phyloP scores from a whole-genome alignment of 805 yeast species.

The Yamadazyma nakazawae region DNA sequence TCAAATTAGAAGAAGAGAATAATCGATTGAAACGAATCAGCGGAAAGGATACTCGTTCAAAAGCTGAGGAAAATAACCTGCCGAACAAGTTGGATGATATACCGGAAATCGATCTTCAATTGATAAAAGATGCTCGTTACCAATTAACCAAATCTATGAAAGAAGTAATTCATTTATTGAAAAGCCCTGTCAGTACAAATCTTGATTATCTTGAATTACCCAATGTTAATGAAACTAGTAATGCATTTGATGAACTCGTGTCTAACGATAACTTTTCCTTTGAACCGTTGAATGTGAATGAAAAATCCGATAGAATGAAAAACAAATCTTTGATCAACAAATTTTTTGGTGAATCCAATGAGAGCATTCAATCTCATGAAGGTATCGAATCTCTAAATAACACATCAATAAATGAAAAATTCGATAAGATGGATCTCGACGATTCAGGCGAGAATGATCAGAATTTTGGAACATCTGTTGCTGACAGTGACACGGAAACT shows the following conservation, averaged over 20 bases:
- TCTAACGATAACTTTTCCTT: slow-evolving; percentile 10
- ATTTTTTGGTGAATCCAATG: slow-evolving; percentile 5
- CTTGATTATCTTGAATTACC: slow-evolving; percentile 15
- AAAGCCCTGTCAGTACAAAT: slow-evolving; percentile 22
- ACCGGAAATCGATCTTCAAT: slow-evolving; percentile 33
- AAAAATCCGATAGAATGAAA: neutral
- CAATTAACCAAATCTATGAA: slow-evolving; percentile 35
- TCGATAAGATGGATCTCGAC: slow-evolving; percentile 4
- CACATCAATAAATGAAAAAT: slow-evolving; percentile 5
- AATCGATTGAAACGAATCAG: slow-evolving; percentile 1
- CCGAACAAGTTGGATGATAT: slow-evolving; percentile 12
- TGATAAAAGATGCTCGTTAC: slow-evolving; percentile 29
- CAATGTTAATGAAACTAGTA: slow-evolving; percentile 11
- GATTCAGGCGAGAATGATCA: neutral
- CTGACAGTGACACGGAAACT: slow-evolving; percentile 30
- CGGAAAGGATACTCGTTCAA: neutral
- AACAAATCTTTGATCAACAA: slow-evolving; percentile 3
- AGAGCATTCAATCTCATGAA: neutral
- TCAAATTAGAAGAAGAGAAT: slow-evolving; percentile 33
- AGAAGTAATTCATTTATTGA: slow-evolving; percentile 31
- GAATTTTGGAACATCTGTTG: neutral
- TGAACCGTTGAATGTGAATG: neutral
- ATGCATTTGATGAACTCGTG: slow-evolving; percentile 13
- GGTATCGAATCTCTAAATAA: neutral
- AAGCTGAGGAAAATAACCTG: neutral